Evolutionary conservation across 2,329 filamentous ascomycete genomes (phyloP).

Genomic region (Hansfordia pulvinata): DNA sequence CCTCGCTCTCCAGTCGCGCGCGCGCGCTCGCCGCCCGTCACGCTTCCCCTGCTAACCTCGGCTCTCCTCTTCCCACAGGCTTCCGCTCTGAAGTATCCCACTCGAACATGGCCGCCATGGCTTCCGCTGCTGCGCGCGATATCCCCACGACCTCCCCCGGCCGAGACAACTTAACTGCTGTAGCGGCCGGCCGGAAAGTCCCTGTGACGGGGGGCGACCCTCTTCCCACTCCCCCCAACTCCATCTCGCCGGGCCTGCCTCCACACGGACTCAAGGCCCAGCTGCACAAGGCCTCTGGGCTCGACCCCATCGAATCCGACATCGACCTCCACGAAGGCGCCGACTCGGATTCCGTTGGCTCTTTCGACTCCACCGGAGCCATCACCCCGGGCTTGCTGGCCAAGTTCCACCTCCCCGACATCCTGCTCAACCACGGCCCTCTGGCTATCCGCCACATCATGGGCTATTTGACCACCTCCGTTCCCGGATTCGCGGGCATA

Average conservation of each 20-base stretch:
- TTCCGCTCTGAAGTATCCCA: too few relatives aligned
- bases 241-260: slow-evolving; percentile 77
- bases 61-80: too few relatives aligned
- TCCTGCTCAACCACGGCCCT: slow-evolving; percentile 79
- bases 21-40: too few relatives aligned
- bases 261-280: slow-evolving; percentile 67
- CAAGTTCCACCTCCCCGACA: slow-evolving; percentile 79
- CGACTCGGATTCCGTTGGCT: slow-evolving; percentile 32
- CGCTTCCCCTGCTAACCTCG: too few relatives aligned
- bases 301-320: slow-evolving; percentile 68
- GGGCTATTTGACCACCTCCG: slow-evolving; percentile 82
- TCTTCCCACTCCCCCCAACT: slow-evolving; percentile 87
- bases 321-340: slow-evolving; percentile 66
- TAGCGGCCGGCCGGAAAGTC: slow-evolving; percentile 49
- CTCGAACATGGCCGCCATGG: slow-evolving; percentile 49
- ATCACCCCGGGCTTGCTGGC: slow-evolving; percentile 81
- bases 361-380: slow-evolving; percentile 59
- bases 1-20: too few relatives aligned
- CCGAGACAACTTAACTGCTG: slow-evolving; percentile 62
- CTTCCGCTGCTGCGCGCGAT: slow-evolving; percentile 54
- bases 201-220: slow-evolving; percentile 48
- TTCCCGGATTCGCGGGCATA: slow-evolving; percentile 84
- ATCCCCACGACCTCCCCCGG: slow-evolving; percentile 44
- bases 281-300: slow-evolving; percentile 37
- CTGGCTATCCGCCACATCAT: slow-evolving; percentile 92